A percentile compares a stretch with the other conserved stretches of the same genome.
phyloP scores from a whole-genome alignment of 2,329 filamentous ascomycete genomes.

The Coniochaeta sp. region DNA sequence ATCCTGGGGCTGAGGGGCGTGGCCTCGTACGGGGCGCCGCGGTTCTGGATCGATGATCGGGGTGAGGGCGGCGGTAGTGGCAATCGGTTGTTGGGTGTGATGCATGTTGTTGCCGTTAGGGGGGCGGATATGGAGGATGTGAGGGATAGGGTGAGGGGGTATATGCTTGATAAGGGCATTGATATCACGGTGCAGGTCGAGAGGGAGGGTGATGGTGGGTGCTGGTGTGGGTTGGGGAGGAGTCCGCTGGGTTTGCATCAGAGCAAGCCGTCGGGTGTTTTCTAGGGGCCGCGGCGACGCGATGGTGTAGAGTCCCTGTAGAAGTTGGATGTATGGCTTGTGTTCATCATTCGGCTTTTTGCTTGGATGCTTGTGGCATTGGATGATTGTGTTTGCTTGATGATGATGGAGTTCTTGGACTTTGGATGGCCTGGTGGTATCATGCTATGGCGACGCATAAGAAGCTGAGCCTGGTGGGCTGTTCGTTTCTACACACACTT shows the following conservation, averaged over 20 bases:
- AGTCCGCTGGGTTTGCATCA: conserved; percentile 10
- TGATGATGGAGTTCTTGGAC: not conserved
- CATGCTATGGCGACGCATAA: not conserved
- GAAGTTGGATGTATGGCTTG: not conserved
- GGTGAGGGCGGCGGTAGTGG: conserved; percentile 29
- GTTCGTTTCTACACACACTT: not conserved
- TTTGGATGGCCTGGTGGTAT: not conserved
- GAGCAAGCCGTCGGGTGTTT: not conserved
- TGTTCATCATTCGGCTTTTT: not conserved
- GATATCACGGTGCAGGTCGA: conserved; percentile 86
- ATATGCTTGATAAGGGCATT: conserved; percentile 63
- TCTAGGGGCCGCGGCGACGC: not conserved
- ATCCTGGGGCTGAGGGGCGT: conserved; percentile 79
- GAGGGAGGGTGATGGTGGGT: conserved; percentile 63
- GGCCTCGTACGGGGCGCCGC: conserved; percentile 74
- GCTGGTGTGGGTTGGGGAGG: conserved; percentile 48
- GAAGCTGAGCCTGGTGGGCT: too few species aligned
- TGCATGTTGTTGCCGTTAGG: conserved; percentile 73
- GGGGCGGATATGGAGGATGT: conserved; percentile 76
- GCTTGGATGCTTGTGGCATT: not conserved
- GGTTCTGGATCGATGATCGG: conserved; percentile 85
- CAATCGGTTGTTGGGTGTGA: conserved; percentile 70
- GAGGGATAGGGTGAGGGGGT: conserved; percentile 64
- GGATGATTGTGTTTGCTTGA: not conserved
- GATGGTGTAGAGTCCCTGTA: not conserved